Evolutionary conservation across 2,329 filamentous ascomycete genomes (phyloP).

Genomic region (Aspergillus candidus): DNA sequence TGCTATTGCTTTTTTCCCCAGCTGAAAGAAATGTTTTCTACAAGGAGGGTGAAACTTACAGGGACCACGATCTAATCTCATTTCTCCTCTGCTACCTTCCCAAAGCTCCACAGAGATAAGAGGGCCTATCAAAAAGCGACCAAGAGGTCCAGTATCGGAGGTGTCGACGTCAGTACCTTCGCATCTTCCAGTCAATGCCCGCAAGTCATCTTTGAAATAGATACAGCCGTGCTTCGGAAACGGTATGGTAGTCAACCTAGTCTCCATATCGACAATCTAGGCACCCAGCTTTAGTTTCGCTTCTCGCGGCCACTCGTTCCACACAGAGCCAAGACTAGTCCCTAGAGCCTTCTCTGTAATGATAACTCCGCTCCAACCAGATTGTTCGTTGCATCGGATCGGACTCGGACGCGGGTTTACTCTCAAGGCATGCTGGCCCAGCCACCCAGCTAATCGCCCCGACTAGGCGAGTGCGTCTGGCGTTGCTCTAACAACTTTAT

Average conservation of each 20-base stretch:
- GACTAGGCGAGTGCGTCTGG: too few relatives aligned
- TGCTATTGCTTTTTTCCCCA: too few relatives aligned
- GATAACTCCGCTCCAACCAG: constrained; percentile 20
- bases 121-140: constrained; percentile 19
- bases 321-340: constrained; percentile 23
- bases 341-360: constrained; percentile 27
- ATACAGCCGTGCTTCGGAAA: constrained; percentile 23
- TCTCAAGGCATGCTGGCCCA: neutral
- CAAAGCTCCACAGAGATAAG: constrained; percentile 19
- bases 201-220: constrained; percentile 23
- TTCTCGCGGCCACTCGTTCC: constrained; percentile 21
- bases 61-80: constrained; percentile 25
- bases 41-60: constrained; percentile 18
- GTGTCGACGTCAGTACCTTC: constrained; percentile 7
- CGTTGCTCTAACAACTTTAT: too few relatives aligned
- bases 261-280: constrained; percentile 25
- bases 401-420: neutral
- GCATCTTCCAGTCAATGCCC: constrained; percentile 8
- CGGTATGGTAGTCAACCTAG: constrained; percentile 15
- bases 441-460: too few relatives aligned
- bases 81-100: constrained; percentile 13
- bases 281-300: constrained; percentile 19
- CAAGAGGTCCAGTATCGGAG: constrained; percentile 1
- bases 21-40: too few relatives aligned
- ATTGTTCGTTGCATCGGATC: constrained; percentile 10